phyloP scores from a whole-genome alignment of 495 filamentous ascomycete species.

The Massariosphaeria phaeospora region DNA sequence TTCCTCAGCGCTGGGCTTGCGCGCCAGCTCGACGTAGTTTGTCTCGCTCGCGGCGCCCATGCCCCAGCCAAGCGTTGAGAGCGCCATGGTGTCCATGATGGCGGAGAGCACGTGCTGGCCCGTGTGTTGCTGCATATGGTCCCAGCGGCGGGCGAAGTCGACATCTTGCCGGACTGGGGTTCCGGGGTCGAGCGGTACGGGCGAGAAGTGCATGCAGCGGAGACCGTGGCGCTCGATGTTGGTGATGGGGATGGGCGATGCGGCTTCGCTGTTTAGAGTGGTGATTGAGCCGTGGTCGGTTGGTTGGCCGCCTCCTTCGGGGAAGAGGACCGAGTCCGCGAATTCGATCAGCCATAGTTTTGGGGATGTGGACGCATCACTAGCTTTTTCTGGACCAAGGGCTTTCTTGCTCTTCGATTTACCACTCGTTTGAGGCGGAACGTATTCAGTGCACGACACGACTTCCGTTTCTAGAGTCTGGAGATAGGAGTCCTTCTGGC shows the following conservation, averaged over 20 bases:
- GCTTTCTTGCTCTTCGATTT: background rate
- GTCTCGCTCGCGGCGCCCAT: conserved; percentile 21
- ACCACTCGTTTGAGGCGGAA: conserved; percentile 1
- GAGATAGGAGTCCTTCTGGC: conserved; percentile 27
- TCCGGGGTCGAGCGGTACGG: conserved; percentile 7
- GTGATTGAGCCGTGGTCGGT: conserved; percentile 24
- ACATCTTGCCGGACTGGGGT: conserved; percentile 13
- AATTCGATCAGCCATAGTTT: conserved; percentile 20
- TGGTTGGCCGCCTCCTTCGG: conserved; percentile 20
- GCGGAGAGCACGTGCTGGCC: conserved; percentile 27
- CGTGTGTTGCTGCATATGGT: conserved; percentile 30
- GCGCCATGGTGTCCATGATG: conserved; percentile 15
- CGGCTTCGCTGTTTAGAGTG: background rate
- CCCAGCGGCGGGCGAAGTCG: conserved; percentile 26
- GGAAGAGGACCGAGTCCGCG: conserved; percentile 20
- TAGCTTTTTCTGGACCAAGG: background rate
- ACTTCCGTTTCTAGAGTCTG: conserved; percentile 19
- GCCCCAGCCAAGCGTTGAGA: conserved; percentile 17
- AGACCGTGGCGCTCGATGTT: conserved; percentile 23
- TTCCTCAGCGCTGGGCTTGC: conserved; percentile 8
- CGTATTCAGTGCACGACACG: conserved; percentile 21
- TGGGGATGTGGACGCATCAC: background rate
- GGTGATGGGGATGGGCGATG: conserved; percentile 2
- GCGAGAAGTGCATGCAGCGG: conserved; percentile 10
- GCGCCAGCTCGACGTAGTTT: conserved; percentile 22